Evolutionary conservation across 2,329 filamentous ascomycete species (phyloP), one percentile per base, ranked within the genome.

Genomic region (Nemania bipapillata): DNA sequence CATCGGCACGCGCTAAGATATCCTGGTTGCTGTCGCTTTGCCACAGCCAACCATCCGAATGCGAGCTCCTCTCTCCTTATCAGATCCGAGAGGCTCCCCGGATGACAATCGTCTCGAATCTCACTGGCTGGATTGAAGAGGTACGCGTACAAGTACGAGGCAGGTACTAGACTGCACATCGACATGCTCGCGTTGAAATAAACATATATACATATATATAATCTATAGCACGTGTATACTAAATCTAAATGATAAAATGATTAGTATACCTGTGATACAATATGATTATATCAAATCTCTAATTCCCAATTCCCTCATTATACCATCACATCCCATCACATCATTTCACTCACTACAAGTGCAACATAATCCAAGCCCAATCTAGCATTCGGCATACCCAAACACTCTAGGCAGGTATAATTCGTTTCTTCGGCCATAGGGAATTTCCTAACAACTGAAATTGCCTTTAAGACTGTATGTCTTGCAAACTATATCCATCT

Each of bases 1-100:
- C n/a, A 9, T 63, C 53, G 9, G 58, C n/a, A 40, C 60, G 54
- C 61, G 61, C 60, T 45, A 55, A 47, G 20, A 26, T 15, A 61
- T 32, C 56, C 57, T 62, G 55, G 57, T 28, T 49, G 30, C 40
- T 4, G 30, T 32, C 30, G 30, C 9, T 32, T 22, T 22, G 35
- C 15, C 35, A 8, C 15, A 26, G 61, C 47, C 54, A 64, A 60
- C 32, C 55, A 49, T 62, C 65, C 66, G 70, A 72, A 69, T 71
- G 70, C 68, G 63, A 71, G 60, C 40, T 56, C 52, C n/a, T 20
- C 42, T 53, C 47, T 53, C 40, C 42, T 70, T 71, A 71, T 72
- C 70, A 65, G 69, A 72, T 72, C 70, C 60, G 57, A 67, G 55
- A 53, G 35, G 54, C 60, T 64, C 17, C 37, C 26, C 45, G 26